Evolutionary conservation across 179 eudicot species (phyloP).

Genomic region (Amaranthus tricolor): DNA sequence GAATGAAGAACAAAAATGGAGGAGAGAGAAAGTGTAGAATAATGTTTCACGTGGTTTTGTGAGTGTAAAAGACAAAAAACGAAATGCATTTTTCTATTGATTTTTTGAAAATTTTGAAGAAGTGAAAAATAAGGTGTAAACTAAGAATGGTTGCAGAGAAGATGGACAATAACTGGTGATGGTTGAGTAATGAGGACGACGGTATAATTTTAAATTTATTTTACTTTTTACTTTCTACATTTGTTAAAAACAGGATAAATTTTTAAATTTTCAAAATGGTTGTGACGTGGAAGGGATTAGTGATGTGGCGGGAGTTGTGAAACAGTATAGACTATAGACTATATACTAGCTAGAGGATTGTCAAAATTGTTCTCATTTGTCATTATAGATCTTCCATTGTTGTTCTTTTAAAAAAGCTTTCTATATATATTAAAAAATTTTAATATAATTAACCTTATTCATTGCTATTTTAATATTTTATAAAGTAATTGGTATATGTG

Average conservation of each 20-base stretch:
- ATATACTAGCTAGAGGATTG: too few relatives aligned
- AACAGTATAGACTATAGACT: too few relatives aligned
- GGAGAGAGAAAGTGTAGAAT: slow-evolving; percentile 10
- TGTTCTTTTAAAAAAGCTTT: too few relatives aligned
- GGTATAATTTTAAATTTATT: slow-evolving; percentile 5
- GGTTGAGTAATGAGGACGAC: slow-evolving; percentile 33
- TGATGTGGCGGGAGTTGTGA: slow-evolving; percentile 27
- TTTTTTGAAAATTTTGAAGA: neutral
- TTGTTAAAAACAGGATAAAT: neutral
- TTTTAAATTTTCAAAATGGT: slow-evolving; percentile 25
- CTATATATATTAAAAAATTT: too few relatives aligned
- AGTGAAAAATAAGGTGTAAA: neutral
- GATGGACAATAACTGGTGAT: slow-evolving; percentile 21
- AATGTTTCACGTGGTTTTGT: slow-evolving; percentile 31
- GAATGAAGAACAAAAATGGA: neutral
- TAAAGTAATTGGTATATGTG: too few relatives aligned
- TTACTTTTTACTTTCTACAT: too few relatives aligned
- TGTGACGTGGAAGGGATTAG: slow-evolving; percentile 29
- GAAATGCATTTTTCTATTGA: slow-evolving; percentile 14
- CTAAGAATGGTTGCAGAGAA: slow-evolving; percentile 13
- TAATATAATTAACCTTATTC: too few relatives aligned
- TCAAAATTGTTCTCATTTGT: too few relatives aligned
- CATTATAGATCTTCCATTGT: too few relatives aligned
- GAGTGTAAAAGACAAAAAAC: slow-evolving; percentile 14
- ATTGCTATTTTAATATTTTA: too few relatives aligned